Conservation (phyloP, 306 rosid species). For the barrel medic (Medicago truncatula) region MtrunA17r5.0-ANR NC_053049.1:28547001-28547500, state of each 20-base stretch:
- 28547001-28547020: constrained; percentile 95
- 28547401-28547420: too few relatives aligned
- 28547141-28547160: constrained; percentile 99
- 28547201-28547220: constrained; percentile 88
- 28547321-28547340: too few relatives aligned
- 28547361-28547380: too few relatives aligned
- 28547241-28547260: constrained; percentile 75
- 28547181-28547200: constrained; percentile 97
- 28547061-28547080: constrained; percentile 96
- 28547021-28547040: constrained; percentile 92
- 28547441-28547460: too few relatives aligned
- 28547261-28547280: too few relatives aligned
- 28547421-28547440: too few relatives aligned
- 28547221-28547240: constrained; percentile 78
- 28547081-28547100: constrained; percentile 77
- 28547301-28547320: too few relatives aligned
- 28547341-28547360: too few relatives aligned
- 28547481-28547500: too few relatives aligned
- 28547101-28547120: constrained; percentile 95
- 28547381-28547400: too few relatives aligned
- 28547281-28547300: too few relatives aligned
- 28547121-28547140: constrained; percentile 98
- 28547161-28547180: constrained; percentile 91
- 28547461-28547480: too few relatives aligned
- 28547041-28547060: constrained; percentile 93